Conservation (phyloP, 1,284 basidiomycete species). For the Peniophora sp. region DNA sequence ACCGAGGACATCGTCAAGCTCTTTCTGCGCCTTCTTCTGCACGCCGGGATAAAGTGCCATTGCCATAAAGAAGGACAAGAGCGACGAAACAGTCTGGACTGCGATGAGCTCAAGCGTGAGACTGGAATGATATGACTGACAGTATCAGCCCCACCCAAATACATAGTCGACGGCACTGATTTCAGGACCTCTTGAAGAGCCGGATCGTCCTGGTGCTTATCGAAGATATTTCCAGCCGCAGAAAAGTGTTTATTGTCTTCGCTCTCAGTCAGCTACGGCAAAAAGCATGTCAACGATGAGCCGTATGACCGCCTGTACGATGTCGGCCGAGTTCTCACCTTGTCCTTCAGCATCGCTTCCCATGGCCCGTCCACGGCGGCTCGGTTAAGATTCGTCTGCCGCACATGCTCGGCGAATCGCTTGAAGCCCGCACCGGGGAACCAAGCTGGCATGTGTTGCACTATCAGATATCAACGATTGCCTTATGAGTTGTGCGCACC, state of each 20-base stretch:
- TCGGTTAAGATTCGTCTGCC: background rate
- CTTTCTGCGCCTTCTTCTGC: background rate
- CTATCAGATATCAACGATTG: no score
- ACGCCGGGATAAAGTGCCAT: background rate
- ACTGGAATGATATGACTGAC: background rate
- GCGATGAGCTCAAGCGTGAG: background rate
- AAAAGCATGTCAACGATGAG: no score
- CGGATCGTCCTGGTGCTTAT: no score
- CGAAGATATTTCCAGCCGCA: no score
- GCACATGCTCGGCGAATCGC: background rate
- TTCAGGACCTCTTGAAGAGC: background rate
- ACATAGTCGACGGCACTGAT: background rate
- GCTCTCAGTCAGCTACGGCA: no score
- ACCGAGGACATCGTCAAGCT: background rate
- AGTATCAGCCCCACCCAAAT: background rate
- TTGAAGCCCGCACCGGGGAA: constrained; percentile 9
- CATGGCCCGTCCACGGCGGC: no score
- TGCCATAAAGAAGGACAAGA: background rate
- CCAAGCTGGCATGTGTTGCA: constrained; percentile 8
- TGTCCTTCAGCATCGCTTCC: no score
- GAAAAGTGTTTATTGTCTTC: no score
- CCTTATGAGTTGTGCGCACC: no score
- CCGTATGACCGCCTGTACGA: no score
- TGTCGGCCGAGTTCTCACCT: no score
- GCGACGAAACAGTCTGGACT: background rate